Percentiles rank a stretch among this genome's conserved stretches.
Evolutionary conservation across 805 yeast genomes (phyloP).

Genomic region (Cyberlindnera petersonii): DNA sequence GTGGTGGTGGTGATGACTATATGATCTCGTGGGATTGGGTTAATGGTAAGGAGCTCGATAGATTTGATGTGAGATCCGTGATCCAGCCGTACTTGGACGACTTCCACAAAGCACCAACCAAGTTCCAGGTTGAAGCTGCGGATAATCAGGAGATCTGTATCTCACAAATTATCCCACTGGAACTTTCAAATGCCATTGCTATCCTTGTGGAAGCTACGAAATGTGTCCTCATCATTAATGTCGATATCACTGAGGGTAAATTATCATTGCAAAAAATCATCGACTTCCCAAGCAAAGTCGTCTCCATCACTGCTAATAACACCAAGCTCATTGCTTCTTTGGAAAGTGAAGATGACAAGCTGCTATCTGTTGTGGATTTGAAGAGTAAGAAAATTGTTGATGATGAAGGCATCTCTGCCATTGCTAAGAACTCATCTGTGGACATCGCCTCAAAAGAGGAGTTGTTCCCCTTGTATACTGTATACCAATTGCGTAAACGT

Average conservation of each 20-base stretch:
- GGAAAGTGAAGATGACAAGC: conserved; percentile 28
- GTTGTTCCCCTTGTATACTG: conserved; percentile 46
- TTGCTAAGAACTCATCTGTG: conserved; percentile 18
- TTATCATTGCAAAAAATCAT: conserved; percentile 27
- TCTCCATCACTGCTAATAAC: conserved; percentile 31
- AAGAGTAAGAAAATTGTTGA: conserved; percentile 33
- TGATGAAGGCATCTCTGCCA: conserved; percentile 23
- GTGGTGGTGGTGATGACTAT: conserved; percentile 90
- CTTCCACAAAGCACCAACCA: conserved; percentile 58
- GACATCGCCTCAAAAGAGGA: conserved; percentile 24
- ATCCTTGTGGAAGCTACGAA: conserved; percentile 52
- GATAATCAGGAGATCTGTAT: conserved; percentile 51
- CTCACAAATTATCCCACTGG: conserved; percentile 37
- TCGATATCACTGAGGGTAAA: conserved; percentile 23
- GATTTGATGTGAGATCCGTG: conserved; percentile 44
- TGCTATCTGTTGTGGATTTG: conserved; percentile 14
- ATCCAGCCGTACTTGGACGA: conserved; percentile 46
- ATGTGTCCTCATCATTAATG: conserved; percentile 33
- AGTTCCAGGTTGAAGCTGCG: conserved; percentile 52
- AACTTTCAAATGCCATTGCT: conserved; percentile 32
- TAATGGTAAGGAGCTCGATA: conserved; percentile 40
- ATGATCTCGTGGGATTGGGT: conserved; percentile 80
- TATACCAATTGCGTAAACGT: conserved; percentile 55
- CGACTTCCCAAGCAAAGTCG: conserved; percentile 30
- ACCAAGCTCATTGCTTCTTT: conserved; percentile 34